These are phyloP conservation scores for Mortierella sp. DNA, from an alignment of 371 early-diverging fungal genomes.

Conservation along the genomic window DNA sequence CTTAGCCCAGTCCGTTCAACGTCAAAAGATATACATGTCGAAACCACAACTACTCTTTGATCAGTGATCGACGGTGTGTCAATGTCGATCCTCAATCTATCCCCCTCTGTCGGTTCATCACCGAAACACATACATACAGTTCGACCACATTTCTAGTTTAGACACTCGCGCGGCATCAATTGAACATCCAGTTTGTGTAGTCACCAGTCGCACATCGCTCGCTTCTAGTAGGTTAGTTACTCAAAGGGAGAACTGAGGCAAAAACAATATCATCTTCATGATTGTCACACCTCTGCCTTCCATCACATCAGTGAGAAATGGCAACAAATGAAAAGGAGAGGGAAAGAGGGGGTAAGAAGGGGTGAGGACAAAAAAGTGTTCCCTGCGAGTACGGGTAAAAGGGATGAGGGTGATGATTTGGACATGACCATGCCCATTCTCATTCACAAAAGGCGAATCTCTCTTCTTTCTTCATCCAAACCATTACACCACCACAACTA, in stretches of 20 bases:
- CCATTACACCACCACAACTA: neutral
- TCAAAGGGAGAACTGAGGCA: neutral
- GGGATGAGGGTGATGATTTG: neutral
- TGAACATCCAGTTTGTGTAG: no score
- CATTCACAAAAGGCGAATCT: neutral
- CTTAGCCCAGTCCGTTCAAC: neutral
- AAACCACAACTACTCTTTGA: no score
- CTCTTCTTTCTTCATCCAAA: neutral
- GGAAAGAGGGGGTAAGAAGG: neutral
- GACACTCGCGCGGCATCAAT: neutral
- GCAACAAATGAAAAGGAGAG: neutral
- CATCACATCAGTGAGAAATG: neutral
- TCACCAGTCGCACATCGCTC: no score
- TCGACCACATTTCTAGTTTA: neutral
- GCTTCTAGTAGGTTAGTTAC: no score
- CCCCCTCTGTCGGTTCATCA: no score
- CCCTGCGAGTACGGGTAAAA: no score
- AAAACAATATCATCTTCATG: no score
- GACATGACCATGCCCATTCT: constrained; percentile 1
- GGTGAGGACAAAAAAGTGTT: neutral
- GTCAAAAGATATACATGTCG: neutral
- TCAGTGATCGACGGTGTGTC: no score
- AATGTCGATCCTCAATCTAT: no score
- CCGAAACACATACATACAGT: neutral
- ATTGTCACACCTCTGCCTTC: no score